Evolutionary conservation across 2,329 filamentous ascomycete genomes (phyloP).

Genomic region (Fusarium tupiense): DNA sequence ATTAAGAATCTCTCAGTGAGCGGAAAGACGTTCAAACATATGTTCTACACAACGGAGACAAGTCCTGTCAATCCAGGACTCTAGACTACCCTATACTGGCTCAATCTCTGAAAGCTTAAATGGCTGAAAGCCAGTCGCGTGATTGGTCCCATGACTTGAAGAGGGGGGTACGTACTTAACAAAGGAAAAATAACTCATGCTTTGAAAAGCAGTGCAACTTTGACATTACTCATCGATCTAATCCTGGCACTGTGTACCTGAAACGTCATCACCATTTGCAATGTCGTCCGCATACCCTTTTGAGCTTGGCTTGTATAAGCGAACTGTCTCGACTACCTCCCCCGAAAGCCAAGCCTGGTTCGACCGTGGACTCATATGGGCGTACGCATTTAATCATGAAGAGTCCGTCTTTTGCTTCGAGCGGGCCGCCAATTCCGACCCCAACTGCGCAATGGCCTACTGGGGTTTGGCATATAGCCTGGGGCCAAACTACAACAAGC

Average conservation of each 20-base stretch:
- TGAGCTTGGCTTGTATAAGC: constrained; percentile 19
- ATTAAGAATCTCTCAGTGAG: too few species aligned
- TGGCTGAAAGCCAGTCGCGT: not conserved
- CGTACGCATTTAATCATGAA: constrained; percentile 80
- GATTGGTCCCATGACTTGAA: not conserved
- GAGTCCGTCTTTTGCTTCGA: constrained; percentile 74
- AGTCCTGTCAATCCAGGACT: too few species aligned
- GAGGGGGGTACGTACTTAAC: not conserved
- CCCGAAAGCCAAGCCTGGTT: constrained; percentile 68
- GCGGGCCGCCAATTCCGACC: constrained; percentile 64
- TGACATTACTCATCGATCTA: not conserved
- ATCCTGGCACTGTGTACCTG: too few species aligned
- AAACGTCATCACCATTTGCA: not conserved
- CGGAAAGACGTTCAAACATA: rapidly evolving
- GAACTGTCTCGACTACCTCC: constrained; percentile 6
- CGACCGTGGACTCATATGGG: constrained; percentile 77
- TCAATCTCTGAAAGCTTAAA: rapidly evolving
- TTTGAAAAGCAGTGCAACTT: not conserved
- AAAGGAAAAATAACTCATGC: not conserved
- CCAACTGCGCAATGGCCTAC: constrained; percentile 68
- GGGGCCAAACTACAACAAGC: constrained; percentile 81
- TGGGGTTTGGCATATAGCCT: constrained; percentile 78
- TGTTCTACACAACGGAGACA: too few species aligned
- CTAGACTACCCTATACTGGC: not conserved
- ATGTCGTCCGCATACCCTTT: not conserved